phyloP scores from a whole-genome alignment of 2,329 filamentous ascomycete species.

The Pseudogymnoascus sp. region DNA sequence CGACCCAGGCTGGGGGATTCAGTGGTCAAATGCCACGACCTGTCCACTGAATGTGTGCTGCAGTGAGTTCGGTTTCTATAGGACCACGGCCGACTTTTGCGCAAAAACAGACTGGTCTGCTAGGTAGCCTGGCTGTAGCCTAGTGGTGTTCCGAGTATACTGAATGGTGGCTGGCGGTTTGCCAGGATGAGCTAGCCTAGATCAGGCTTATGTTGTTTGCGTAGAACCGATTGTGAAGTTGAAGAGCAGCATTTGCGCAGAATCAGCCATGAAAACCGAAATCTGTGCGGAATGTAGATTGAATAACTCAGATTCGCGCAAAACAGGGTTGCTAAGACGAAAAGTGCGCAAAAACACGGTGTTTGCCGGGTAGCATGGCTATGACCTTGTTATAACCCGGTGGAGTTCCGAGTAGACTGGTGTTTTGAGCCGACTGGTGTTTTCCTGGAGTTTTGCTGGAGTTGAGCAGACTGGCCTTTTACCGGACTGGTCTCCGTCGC shows the following conservation, averaged over 20 bases:
- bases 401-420: background rate
- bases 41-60: constrained; percentile 31
- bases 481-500: no score
- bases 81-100: constrained; percentile 16
- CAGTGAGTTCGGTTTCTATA: constrained; percentile 22
- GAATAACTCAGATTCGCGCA: background rate
- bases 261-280: no score
- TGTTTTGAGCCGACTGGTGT: background rate
- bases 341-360: background rate
- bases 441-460: no score
- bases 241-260: no score
- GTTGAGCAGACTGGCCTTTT: no score
- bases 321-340: background rate
- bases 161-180: no score
- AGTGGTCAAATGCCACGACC: constrained; percentile 9
- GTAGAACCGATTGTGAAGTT: no score
- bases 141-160: no score
- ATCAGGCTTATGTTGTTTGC: no score
- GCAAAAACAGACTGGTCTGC: background rate
- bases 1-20: constrained; percentile 24
- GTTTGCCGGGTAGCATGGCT: background rate
- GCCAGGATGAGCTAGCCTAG: no score
- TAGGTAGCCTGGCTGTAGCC: no score
- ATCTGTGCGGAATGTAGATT: no score
- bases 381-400: background rate